A percentile compares a stretch with the other conserved stretches of the same genome.
Evolutionary conservation across 495 filamentous ascomycete species (phyloP).

Genomic region (Penicillium samsonianum): DNA sequence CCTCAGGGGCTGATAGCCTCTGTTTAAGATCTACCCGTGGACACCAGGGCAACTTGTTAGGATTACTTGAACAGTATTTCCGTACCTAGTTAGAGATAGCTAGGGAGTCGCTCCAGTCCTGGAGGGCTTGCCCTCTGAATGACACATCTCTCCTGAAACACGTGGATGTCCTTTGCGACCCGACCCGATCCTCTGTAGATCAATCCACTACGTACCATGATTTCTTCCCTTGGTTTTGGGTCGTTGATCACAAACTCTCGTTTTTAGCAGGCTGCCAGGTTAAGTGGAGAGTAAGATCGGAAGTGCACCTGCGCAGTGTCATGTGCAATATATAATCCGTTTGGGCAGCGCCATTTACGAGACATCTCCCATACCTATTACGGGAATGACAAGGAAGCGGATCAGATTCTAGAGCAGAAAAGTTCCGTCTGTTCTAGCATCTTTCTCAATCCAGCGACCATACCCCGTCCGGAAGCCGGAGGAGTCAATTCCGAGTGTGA

Average conservation of each 20-base stretch:
- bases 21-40: background rate
- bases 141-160: background rate
- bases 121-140: background rate
- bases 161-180: background rate
- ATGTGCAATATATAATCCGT: background rate
- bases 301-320: too few relatives aligned
- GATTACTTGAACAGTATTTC: too few relatives aligned
- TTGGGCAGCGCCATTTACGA: background rate
- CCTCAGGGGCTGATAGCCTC: background rate
- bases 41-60: too few relatives aligned
- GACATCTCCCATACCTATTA: background rate
- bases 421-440: constrained; percentile 11
- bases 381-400: background rate
- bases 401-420: background rate
- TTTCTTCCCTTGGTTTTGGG: background rate
- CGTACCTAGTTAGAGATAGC: too few relatives aligned
- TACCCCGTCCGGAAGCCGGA: background rate
- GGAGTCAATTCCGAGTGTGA: background rate
- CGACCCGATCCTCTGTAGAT: constrained; percentile 1
- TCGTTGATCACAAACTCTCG: background rate
- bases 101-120: too few relatives aligned
- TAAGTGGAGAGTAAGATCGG: background rate
- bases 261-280: background rate
- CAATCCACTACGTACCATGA: background rate
- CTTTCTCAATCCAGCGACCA: background rate